Conservation (phyloP, 2,329 filamentous ascomycete genomes). For the Gremmenia infestans region DNA sequence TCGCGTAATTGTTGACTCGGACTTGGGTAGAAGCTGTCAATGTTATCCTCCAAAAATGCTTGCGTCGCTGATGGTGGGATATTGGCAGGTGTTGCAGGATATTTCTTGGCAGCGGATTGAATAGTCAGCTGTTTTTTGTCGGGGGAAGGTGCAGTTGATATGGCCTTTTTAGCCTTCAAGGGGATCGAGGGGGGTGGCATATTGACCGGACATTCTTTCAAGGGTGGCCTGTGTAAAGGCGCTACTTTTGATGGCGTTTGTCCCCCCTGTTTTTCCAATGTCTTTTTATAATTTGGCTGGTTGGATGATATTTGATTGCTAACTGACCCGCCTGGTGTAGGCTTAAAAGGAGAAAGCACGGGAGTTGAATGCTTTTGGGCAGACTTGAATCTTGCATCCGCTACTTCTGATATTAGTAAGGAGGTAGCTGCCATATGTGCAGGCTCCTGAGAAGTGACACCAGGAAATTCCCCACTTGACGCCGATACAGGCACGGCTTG, state of each 20-base stretch:
- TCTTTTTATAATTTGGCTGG: neutral
- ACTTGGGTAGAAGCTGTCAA: constrained; percentile 52
- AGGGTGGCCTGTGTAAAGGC: neutral
- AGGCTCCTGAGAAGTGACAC: constrained; percentile 6
- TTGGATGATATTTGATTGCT: neutral
- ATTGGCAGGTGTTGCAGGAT: neutral
- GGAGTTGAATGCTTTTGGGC: neutral
- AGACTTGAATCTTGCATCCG: constrained; percentile 34
- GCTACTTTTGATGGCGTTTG: neutral
- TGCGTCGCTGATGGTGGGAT: constrained; percentile 43
- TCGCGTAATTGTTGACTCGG: constrained; percentile 52
- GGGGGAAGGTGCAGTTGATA: constrained; percentile 1
- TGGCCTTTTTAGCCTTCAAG: constrained; percentile 4
- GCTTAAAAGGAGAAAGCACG: neutral
- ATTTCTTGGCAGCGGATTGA: neutral
- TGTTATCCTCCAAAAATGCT: constrained; percentile 43
- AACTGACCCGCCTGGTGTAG: neutral
- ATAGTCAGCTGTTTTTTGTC: neutral
- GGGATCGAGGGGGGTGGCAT: constrained; percentile 21
- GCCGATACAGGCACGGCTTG: constrained; percentile 3
- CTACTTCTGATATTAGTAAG: constrained; percentile 26
- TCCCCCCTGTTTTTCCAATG: neutral
- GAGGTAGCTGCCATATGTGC: constrained; percentile 15
- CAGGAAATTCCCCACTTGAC: constrained; percentile 5
- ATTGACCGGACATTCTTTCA: constrained; percentile 15